Conservation (phyloP, 2,329 filamentous ascomycete genomes). For the Scytalidium sp. region DNA sequence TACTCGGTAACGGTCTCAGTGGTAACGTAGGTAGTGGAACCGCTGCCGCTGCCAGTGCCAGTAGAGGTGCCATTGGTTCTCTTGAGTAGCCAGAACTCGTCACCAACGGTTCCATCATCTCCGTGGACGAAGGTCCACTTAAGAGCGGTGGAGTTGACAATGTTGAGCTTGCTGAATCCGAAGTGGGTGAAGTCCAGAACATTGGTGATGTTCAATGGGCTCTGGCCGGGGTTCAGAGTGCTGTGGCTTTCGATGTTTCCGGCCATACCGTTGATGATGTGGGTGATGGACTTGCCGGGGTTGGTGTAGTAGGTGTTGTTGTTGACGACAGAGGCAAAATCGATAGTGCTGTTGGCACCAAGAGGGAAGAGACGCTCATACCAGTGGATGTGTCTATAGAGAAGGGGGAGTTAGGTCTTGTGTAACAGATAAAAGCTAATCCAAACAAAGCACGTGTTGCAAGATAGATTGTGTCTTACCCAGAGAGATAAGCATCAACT, state of each 20-base stretch:
- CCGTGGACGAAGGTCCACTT: slow-evolving; percentile 45
- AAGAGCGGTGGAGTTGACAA: slow-evolving; percentile 34
- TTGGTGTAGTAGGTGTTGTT: slow-evolving; percentile 45
- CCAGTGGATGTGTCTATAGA: slow-evolving; percentile 43
- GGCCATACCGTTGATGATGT: slow-evolving; percentile 47
- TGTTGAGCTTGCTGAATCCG: slow-evolving; percentile 43
- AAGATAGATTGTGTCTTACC: slow-evolving; percentile 27
- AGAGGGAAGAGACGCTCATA: slow-evolving; percentile 40
- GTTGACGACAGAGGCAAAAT: slow-evolving; percentile 36
- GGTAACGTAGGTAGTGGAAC: slow-evolving; percentile 1
- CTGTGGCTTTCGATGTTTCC: slow-evolving; percentile 48
- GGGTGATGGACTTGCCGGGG: slow-evolving; percentile 42
- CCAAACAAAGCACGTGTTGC: too few species aligned
- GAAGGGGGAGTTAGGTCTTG: background rate
- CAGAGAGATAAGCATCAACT: slow-evolving; percentile 42
- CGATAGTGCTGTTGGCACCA: slow-evolving; percentile 36
- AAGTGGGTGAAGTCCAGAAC: slow-evolving; percentile 41
- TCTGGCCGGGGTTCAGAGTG: slow-evolving; percentile 30
- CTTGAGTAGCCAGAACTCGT: slow-evolving; percentile 17
- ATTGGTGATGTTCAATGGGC: slow-evolving; percentile 36
- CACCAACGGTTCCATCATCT: slow-evolving; percentile 33
- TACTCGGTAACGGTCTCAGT: slow-evolving; percentile 15
- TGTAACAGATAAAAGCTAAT: too few species aligned
- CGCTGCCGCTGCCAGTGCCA: too few species aligned
- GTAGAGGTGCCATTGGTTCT: background rate